Evolutionary conservation across 495 filamentous ascomycete genomes (phyloP).

Genomic region (Amniculicola lignicola): DNA sequence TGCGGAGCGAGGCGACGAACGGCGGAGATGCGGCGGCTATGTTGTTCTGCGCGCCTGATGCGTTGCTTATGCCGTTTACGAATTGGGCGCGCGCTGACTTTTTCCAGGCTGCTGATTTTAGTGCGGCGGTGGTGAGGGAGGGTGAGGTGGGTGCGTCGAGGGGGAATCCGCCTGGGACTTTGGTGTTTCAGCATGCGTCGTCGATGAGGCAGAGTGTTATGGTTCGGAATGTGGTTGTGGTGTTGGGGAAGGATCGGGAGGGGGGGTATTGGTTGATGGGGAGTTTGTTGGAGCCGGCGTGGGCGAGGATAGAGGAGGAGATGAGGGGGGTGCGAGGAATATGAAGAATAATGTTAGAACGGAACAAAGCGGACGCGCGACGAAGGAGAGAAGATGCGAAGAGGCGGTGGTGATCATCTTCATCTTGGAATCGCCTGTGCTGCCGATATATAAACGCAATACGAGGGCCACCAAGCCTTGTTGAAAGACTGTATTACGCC

Average conservation of each 20-base stretch:
- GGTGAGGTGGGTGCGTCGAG: background rate
- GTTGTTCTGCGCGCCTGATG: slow-evolving; percentile 9
- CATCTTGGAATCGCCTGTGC: too few relatives aligned
- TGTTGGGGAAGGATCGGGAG: slow-evolving; percentile 10
- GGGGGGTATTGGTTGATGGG: slow-evolving; percentile 12
- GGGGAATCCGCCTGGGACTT: slow-evolving; percentile 14
- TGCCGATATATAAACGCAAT: too few relatives aligned
- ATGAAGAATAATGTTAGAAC: too few relatives aligned
- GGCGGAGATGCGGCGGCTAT: background rate
- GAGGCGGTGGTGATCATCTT: too few relatives aligned
- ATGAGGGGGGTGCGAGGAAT: too few relatives aligned
- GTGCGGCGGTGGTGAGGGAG: slow-evolving; percentile 3
- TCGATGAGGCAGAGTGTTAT: background rate
- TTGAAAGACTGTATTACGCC: too few relatives aligned
- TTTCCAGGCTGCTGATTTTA: slow-evolving; percentile 11
- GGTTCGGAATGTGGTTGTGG: slow-evolving; percentile 8
- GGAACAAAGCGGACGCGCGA: too few relatives aligned
- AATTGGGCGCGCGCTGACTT: slow-evolving; percentile 12
- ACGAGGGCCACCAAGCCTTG: too few relatives aligned
- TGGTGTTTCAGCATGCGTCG: slow-evolving; percentile 7
- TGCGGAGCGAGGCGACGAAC: background rate
- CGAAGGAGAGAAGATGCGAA: too few relatives aligned
- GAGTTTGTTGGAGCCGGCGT: background rate
- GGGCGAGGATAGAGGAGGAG: slow-evolving; percentile 16
- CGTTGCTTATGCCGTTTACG: slow-evolving; percentile 14